A percentile compares a stretch with the other conserved stretches of the same genome.
Evolutionary conservation across 441 rosid genomes (phyloP).

Genomic region (Erodium texanum): DNA sequence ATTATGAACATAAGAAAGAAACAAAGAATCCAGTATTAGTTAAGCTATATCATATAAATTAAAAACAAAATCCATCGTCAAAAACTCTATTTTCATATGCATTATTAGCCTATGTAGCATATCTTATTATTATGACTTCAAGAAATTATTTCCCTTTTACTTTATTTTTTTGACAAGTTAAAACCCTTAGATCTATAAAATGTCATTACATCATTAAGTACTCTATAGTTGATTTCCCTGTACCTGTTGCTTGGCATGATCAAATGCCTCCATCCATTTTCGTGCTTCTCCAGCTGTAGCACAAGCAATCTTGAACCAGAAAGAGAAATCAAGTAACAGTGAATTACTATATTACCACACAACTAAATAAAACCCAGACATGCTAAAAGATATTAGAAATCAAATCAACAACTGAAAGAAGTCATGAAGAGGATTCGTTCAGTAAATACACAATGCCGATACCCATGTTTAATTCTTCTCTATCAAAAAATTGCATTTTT

Average conservation of each 20-base stretch:
- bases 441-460: not conserved
- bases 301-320: slow-evolving; percentile 75
- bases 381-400: not conserved
- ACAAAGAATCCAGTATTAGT: slow-evolving; percentile 2
- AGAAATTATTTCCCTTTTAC: not conserved
- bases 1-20: slow-evolving; percentile 15
- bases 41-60: not conserved
- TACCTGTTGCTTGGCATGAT: slow-evolving; percentile 93
- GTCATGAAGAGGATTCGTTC: not conserved
- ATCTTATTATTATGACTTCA: not conserved
- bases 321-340: slow-evolving; percentile 13
- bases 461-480: not conserved
- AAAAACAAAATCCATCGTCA: not conserved
- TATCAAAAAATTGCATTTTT: not conserved
- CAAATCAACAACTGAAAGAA: slow-evolving; percentile 1
- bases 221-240: slow-evolving; percentile 15
- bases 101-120: not conserved
- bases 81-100: not conserved
- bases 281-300: slow-evolving; percentile 77
- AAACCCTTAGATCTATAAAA: not conserved
- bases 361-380: not conserved
- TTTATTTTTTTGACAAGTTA: not conserved
- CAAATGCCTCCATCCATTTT: slow-evolving; percentile 95
- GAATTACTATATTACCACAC: slow-evolving; percentile 6
- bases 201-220: not conserved